Evolutionary conservation across 1,284 basidiomycete genomes (phyloP), one percentile per base, ranked within the genome.

Genomic region (Meira nashicola): DNA sequence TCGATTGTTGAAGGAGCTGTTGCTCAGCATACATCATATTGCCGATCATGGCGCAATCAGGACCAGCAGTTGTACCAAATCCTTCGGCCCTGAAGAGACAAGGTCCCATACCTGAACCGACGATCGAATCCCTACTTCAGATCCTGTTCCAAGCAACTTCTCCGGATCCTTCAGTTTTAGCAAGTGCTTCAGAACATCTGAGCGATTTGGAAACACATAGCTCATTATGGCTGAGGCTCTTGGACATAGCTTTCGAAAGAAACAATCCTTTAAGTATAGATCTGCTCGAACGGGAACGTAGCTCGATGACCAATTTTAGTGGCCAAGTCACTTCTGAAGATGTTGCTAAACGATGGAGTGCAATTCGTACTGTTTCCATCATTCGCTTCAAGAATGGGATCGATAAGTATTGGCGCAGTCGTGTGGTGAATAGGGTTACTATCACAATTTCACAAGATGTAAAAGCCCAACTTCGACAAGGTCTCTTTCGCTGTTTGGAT

Each of bases 301-400:
- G 14, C 5, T 14, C 50, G 3, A 23, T 64, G 17, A 48, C 28
- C 28, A 14, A n/a, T 14, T 19, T 58, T 5, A 50, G 19, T 54
- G 49, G 23, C 19, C 21, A 3, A 37, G 37, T 54, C 48, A 25
- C 15, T 10, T 8, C 21, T 2, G 21, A 53, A 19, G 56, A 43
- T n/a, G 46, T n/a, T 11, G 17, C 12, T 23, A 33, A 37, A 15
- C 9, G 46, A 23, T 37, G 41, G 25, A 44, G 25, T 1, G 41
- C 58, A 21, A 64, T 70, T 6, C 68, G 68, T 50, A 70, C 50
- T 53, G 58, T 74, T 1, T 75, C 74, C 39, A 71, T 74, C 58
- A 78, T 78, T 37, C 71, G 76, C 19, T 71, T 78, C 68, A 78
- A 78, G 59, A 76, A 78, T 60, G 76, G 72, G 33, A 64, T 74